Base-by-base conservation (phyloP, 1,284 basidiomycete species). In the Pulveroboletus sp. region DNA sequence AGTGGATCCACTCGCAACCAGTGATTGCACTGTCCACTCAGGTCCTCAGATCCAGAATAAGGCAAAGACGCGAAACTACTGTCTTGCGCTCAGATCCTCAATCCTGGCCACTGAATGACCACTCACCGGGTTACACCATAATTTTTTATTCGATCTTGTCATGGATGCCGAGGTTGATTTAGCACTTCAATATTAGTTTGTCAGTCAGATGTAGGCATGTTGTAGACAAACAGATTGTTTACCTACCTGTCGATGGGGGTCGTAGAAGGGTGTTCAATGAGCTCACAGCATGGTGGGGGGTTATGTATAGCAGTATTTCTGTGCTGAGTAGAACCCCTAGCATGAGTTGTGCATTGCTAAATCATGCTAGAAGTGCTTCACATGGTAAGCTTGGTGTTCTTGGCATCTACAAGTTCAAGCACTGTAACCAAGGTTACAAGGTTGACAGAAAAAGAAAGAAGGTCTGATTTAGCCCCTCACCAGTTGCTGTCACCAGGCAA, bases 51-150 rank as follows among this genome's bases (percentile, higher is more conserved):
- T 12, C 52, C 45, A 37, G 56, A 9, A 42, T 63, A 65, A 1
- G 60, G 60, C 4, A 48, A 40, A 17, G 54, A 24, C 2, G 15
- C 45, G 6, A 21, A 50, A 21, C 62, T 63, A 29, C 21, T 7
- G 7, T 33, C n/a, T 26, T 42, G 29, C 4, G 16, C 53, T n/a
- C 21, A 32, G 17, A 11, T 2, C 7, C 21, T 5, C 6, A 0
- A 15, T 43, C 6, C 11, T 32, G n/a, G 21, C 6, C 11, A 15
- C 7, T 11, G 16, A 37, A 10, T 44, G 46, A 6, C 37, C 33
- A 19, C 52, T 61, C 45, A 48, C 62, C 37, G 48, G 7, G 63
- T 63, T 1, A 63, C 40, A 4, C 62, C 62, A 13, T 63, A 67
- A 41, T 57, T 35, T 50, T 13, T 39, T 41, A n/a, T 45, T 48